Evolutionary conservation across 2,329 filamentous ascomycete genomes (phyloP).

Genomic region (Hysterium pulicare): DNA sequence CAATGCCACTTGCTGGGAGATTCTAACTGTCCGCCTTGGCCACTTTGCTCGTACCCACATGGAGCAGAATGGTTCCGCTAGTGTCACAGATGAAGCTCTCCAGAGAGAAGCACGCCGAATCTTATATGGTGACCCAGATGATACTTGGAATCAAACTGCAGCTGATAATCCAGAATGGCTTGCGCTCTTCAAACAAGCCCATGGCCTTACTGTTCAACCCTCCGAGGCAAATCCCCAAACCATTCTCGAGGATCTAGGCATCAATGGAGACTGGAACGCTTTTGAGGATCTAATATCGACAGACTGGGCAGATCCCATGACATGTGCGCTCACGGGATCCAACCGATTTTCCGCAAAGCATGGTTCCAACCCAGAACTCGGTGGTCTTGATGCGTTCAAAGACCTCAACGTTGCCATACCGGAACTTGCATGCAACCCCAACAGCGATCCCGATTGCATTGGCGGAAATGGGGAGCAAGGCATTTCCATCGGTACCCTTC

Average conservation of each 20-base stretch:
- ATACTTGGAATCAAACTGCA: constrained; percentile 46
- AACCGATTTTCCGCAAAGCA: neutral
- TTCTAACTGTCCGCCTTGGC: constrained; percentile 46
- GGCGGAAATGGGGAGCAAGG: constrained; percentile 23
- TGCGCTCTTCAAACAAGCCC: constrained; percentile 48
- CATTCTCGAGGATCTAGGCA: constrained; percentile 32
- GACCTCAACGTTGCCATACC: constrained; percentile 7
- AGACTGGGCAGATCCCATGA: neutral
- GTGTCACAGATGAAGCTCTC: constrained; percentile 49
- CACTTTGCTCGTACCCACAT: constrained; percentile 42
- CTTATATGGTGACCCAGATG: constrained; percentile 45
- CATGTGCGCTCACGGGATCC: neutral
- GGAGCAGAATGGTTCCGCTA: constrained; percentile 31
- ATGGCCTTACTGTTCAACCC: constrained; percentile 33
- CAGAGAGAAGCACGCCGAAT: constrained; percentile 47
- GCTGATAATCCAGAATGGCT: constrained; percentile 46
- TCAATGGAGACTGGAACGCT: constrained; percentile 20
- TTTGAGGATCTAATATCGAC: constrained; percentile 13
- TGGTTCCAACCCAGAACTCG: neutral
- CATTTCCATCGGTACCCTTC: constrained; percentile 1
- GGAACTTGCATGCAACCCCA: constrained; percentile 16
- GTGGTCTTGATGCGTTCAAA: neutral
- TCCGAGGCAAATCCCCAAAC: constrained; percentile 18
- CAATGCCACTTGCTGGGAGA: constrained; percentile 48
- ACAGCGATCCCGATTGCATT: constrained; percentile 15